These are phyloP conservation scores for Salix purpurea DNA, from an alignment of 345 rosid genomes.

Conservation along the genomic window DNA sequence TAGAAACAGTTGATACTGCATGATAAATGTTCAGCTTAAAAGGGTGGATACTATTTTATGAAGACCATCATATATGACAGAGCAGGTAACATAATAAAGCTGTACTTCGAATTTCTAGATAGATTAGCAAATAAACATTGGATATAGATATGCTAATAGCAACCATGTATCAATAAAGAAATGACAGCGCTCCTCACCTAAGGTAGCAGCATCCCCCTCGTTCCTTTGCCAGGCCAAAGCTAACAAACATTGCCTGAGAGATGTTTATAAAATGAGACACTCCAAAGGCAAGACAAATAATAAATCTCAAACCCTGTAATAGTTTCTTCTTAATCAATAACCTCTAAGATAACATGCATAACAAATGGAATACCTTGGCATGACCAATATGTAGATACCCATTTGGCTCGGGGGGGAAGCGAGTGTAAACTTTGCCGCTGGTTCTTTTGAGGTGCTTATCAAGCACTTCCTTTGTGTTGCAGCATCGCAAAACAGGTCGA, in stretches of 20 bases:
- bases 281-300: not conserved
- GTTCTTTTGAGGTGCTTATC: slow-evolving; percentile 75
- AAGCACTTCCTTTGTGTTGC: slow-evolving; percentile 74
- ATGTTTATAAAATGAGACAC: slow-evolving; percentile 2
- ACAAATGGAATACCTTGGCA: slow-evolving; percentile 64
- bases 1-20: not conserved
- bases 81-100: not conserved
- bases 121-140: not conserved
- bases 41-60: not conserved
- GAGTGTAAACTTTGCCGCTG: slow-evolving; percentile 70
- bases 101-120: not conserved
- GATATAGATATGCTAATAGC: not conserved
- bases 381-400: slow-evolving; percentile 98
- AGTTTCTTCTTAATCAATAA: not conserved
- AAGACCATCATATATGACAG: not conserved
- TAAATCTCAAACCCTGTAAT: not conserved
- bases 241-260: slow-evolving; percentile 89
- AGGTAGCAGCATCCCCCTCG: slow-evolving; percentile 84
- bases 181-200: slow-evolving; percentile 42
- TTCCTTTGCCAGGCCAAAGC: slow-evolving; percentile 95
- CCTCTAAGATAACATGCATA: not conserved
- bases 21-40: not conserved
- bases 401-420: slow-evolving; percentile 98
- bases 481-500: slow-evolving; percentile 69
- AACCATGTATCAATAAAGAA: not conserved